These are phyloP conservation scores for Lactarius akahatsu DNA, from an alignment of 768 basidiomycete genomes.

Conservation along the genomic window DNA sequence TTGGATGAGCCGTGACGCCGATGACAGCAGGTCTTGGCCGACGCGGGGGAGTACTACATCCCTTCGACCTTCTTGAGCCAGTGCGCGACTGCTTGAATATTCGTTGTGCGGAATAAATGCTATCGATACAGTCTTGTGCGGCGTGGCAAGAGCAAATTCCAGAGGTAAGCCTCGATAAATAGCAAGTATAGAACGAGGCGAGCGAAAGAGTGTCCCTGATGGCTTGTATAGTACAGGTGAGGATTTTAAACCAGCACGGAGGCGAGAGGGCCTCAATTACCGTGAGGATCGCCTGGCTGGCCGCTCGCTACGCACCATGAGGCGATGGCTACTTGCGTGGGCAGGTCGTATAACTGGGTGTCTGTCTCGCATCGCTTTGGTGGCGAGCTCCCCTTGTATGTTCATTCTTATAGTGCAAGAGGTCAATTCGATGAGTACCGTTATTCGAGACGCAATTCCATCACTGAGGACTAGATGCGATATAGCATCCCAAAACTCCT, in stretches of 20 bases:
- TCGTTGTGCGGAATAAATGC: neutral
- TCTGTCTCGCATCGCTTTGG: neutral
- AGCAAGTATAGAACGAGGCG: neutral
- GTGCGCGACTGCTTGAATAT: neutral
- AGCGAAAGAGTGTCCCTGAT: no score
- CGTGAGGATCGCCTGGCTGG: no score
- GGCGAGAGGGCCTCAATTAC: no score
- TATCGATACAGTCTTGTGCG: neutral
- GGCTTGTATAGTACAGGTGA: no score
- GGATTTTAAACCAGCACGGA: no score
- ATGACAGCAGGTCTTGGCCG: neutral
- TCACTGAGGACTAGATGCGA: neutral
- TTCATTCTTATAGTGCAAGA: neutral
- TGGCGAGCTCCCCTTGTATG: neutral
- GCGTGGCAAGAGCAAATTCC: no score
- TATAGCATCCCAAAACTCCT: neutral
- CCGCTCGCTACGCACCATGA: neutral
- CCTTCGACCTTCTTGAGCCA: neutral
- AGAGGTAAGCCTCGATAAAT: no score
- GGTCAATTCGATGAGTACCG: neutral
- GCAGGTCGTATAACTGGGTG: neutral
- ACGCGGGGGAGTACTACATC: neutral
- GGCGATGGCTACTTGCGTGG: neutral
- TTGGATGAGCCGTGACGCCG: neutral
- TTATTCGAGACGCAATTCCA: neutral